These are phyloP conservation scores for Otatea glauca DNA, from an alignment of 176 grass and related monocot genomes.

Conservation along the genomic window DNA sequence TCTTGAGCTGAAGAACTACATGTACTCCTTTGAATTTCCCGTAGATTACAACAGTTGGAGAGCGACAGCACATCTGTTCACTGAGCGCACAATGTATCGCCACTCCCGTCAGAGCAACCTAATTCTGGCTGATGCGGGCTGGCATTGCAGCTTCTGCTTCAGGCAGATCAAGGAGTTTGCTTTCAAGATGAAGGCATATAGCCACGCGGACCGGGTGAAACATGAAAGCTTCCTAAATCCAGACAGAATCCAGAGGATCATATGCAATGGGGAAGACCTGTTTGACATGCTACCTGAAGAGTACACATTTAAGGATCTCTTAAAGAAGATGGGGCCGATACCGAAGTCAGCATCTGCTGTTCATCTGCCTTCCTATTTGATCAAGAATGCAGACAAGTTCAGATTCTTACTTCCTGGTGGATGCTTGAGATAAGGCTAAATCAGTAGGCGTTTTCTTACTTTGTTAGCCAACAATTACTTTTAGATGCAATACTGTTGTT, in stretches of 20 bases:
- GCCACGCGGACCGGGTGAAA: constrained; percentile 81
- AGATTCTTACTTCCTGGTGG: constrained; percentile 89
- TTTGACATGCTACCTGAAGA: constrained; percentile 98
- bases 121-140: constrained; percentile 81
- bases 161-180: constrained; percentile 77
- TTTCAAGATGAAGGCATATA: constrained; percentile 97
- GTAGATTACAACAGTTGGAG: constrained; percentile 86
- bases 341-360: constrained; percentile 71
- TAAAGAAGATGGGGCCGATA: constrained; percentile 86
- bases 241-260: constrained; percentile 86
- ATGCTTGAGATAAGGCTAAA: constrained; percentile 73
- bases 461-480: constrained; percentile 43
- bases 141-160: constrained; percentile 99
- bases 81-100: constrained; percentile 61
- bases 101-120: constrained; percentile 82
- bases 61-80: constrained; percentile 71
- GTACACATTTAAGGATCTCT: constrained; percentile 81
- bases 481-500: constrained; percentile 52
- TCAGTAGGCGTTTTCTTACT: constrained; percentile 39
- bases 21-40: constrained; percentile 96
- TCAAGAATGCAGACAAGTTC: constrained; percentile 72
- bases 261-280: constrained; percentile 81
- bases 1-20: constrained; percentile 84
- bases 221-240: constrained; percentile 62
- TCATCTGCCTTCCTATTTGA: constrained; percentile 80